Evolutionary conservation across 352 stramenopile species (phyloP).

Genomic region (Salisapilia sapeloensis): DNA sequence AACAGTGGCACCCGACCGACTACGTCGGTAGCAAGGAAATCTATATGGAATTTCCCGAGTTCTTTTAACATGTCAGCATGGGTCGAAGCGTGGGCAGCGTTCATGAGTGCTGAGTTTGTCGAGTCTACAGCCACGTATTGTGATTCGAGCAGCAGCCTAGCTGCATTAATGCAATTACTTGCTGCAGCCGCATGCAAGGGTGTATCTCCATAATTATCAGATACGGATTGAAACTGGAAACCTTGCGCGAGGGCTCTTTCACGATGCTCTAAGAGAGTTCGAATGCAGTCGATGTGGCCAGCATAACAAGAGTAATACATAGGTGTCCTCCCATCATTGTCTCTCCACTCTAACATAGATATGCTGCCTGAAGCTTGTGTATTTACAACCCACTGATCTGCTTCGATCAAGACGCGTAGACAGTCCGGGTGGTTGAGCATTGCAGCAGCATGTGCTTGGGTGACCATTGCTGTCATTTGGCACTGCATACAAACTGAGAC

Average conservation of each 20-base stretch:
- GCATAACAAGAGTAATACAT: constrained; percentile 63
- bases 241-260: constrained; percentile 1
- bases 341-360: constrained; percentile 28
- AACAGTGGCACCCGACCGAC: constrained; percentile 41
- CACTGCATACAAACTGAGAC: constrained; percentile 24
- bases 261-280: constrained; percentile 15
- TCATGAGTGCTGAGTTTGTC: constrained; percentile 16
- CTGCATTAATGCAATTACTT: constrained; percentile 11
- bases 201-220: constrained; percentile 34
- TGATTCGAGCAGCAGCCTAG: constrained; percentile 19
- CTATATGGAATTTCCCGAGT: constrained; percentile 19
- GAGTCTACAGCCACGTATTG: constrained; percentile 19
- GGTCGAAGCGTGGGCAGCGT: constrained; percentile 22
- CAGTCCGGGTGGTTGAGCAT: constrained; percentile 31
- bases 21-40: constrained; percentile 28
- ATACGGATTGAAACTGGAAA: too few relatives aligned
- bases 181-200: constrained; percentile 35
- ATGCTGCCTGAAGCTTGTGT: neutral
- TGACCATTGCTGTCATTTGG: constrained; percentile 31
- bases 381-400: too few relatives aligned
- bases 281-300: constrained; percentile 19
- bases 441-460: constrained; percentile 33
- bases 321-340: constrained; percentile 41
- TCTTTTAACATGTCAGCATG: constrained; percentile 13
- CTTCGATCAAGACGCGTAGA: constrained; percentile 19